These are phyloP conservation scores for Solanum lycopersicoides DNA, from an alignment of 257 asterid species.

Conservation along the genomic window DNA sequence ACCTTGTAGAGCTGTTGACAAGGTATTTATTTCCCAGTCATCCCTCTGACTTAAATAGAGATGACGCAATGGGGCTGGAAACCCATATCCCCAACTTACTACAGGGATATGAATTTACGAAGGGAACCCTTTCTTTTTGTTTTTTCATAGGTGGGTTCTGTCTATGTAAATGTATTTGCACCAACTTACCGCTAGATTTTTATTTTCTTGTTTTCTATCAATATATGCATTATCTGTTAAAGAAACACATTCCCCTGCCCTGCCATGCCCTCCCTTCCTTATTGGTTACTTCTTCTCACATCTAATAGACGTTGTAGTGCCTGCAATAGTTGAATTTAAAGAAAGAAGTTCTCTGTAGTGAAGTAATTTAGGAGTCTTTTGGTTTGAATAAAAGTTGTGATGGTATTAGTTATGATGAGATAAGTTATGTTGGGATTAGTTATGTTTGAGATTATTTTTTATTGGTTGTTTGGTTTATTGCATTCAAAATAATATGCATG, in stretches of 20 bases:
- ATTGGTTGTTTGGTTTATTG: no score
- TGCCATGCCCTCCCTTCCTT: neutral
- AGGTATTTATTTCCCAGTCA: conserved; percentile 31
- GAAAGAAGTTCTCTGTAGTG: neutral
- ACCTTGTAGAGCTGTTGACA: conserved; percentile 88
- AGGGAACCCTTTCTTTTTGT: neutral
- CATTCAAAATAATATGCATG: no score
- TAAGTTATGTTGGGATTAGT: no score
- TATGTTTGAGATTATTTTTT: no score
- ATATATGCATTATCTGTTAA: neutral
- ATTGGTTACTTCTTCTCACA: neutral
- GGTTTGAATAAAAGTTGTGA: no score
- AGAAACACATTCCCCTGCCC: neutral
- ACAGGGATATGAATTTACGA: neutral
- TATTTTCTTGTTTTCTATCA: neutral
- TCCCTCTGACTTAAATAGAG: neutral
- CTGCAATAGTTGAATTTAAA: neutral
- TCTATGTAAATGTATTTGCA: neutral
- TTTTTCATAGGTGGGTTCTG: neutral
- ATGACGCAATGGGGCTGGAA: neutral
- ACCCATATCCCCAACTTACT: neutral
- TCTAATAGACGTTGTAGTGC: neutral
- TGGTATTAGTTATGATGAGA: no score
- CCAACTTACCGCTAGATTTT: neutral
- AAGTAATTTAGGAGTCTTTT: neutral